Evolutionary conservation across 2,329 filamentous ascomycete genomes (phyloP).

Genomic region (Uncinocarpus reesii): DNA sequence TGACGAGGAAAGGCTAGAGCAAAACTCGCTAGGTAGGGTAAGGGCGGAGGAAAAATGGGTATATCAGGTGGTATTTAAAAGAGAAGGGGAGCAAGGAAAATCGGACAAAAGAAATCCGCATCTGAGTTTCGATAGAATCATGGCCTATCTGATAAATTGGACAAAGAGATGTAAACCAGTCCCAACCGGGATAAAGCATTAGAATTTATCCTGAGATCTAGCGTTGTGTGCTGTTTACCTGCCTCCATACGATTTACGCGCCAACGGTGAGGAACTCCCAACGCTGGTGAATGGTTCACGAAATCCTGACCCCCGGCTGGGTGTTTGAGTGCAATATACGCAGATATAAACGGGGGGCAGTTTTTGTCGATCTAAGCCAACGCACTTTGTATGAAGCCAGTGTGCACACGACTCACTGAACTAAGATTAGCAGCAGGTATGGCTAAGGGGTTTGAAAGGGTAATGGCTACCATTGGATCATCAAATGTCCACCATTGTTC

Average conservation of each 20-base stretch:
- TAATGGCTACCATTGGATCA: slow-evolving; percentile 47
- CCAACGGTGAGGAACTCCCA: slow-evolving; percentile 20
- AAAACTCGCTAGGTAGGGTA: background rate
- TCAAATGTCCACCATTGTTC: slow-evolving; percentile 45
- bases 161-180: background rate
- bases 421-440: background rate
- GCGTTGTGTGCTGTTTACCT: too few relatives aligned
- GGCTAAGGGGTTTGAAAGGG: background rate
- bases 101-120: background rate
- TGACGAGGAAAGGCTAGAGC: background rate
- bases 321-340: slow-evolving; percentile 39
- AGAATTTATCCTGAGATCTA: too few relatives aligned
- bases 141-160: slow-evolving; percentile 3
- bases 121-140: background rate
- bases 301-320: slow-evolving; percentile 21
- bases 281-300: slow-evolving; percentile 18
- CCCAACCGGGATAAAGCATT: too few relatives aligned
- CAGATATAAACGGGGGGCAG: slow-evolving; percentile 43
- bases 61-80: background rate
- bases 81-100: background rate
- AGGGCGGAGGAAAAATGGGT: background rate
- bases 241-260: slow-evolving; percentile 21
- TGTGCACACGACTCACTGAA: slow-evolving; percentile 51
- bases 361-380: slow-evolving; percentile 43
- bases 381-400: slow-evolving; percentile 51